Evolutionary conservation across 441 rosid genomes (phyloP).

Genomic region (Theobroma grandiflorum): DNA sequence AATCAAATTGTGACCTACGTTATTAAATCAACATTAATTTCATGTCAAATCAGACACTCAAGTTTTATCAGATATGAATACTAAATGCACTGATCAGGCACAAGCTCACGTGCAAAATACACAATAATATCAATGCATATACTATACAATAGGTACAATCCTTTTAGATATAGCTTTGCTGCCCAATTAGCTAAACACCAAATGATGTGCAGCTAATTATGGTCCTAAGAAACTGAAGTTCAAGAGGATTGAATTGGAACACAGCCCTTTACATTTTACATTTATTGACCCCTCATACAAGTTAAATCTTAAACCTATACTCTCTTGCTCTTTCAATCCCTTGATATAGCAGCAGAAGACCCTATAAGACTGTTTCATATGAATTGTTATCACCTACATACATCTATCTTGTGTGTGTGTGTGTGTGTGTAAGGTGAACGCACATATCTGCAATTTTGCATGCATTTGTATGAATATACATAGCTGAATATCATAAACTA

Average conservation of each 20-base stretch:
- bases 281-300: neutral
- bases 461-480: neutral
- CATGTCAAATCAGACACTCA: constrained; percentile 7
- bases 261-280: neutral
- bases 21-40: constrained; percentile 14
- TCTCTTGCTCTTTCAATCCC: neutral
- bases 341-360: neutral
- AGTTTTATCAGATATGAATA: constrained; percentile 10
- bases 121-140: neutral
- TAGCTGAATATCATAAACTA: constrained; percentile 7
- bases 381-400: neutral
- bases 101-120: neutral
- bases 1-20: constrained; percentile 18
- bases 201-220: neutral
- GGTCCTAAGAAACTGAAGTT: neutral
- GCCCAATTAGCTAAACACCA: neutral
- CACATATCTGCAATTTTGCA: neutral
- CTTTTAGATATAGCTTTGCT: constrained; percentile 6
- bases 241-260: neutral
- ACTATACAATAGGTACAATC: neutral
- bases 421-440: neutral
- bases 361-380: neutral
- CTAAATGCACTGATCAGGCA: neutral
- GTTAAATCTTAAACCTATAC: neutral
- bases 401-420: neutral